Evolutionary conservation across 2,329 filamentous ascomycete genomes (phyloP).

Genomic region (Xylaria digitata): DNA sequence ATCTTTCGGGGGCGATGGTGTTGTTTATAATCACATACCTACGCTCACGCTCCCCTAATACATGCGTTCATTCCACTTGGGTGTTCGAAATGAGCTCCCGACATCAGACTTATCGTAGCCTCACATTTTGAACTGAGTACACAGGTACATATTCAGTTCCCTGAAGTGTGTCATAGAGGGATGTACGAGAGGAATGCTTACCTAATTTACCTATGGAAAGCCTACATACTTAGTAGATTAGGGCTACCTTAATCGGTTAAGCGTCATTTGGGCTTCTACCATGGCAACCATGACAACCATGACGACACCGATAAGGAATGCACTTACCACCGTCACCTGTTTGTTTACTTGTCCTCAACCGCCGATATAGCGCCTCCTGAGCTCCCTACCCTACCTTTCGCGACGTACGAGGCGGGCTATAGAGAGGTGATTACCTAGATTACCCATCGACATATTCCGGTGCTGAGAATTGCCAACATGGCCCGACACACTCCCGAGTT

Average conservation of each 20-base stretch:
- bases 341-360: constrained; percentile 13
- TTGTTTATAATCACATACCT: too few species aligned
- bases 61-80: too few species aligned
- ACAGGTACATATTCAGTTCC: too few species aligned
- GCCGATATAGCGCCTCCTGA: not conserved
- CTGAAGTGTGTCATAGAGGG: too few species aligned
- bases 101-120: too few species aligned
- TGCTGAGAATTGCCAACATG: constrained; percentile 46
- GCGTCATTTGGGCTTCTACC: not conserved
- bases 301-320: constrained; percentile 14
- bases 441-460: not conserved
- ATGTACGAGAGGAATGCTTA: too few species aligned
- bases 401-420: not conserved
- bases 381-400: constrained; percentile 11
- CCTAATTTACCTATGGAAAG: too few species aligned
- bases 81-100: too few species aligned
- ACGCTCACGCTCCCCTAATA: too few species aligned
- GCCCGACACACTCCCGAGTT: constrained; percentile 59
- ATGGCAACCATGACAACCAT: constrained; percentile 5
- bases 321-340: constrained; percentile 8
- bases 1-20: too few species aligned
- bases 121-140: too few species aligned
- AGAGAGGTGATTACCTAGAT: constrained; percentile 3
- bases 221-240: too few species aligned
- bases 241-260: constrained; percentile 7